Percentiles rank a stretch among this genome's conserved stretches.
Evolutionary conservation across 1,139 yeast species (phyloP).

Genomic region (Diutina neorugosa): DNA sequence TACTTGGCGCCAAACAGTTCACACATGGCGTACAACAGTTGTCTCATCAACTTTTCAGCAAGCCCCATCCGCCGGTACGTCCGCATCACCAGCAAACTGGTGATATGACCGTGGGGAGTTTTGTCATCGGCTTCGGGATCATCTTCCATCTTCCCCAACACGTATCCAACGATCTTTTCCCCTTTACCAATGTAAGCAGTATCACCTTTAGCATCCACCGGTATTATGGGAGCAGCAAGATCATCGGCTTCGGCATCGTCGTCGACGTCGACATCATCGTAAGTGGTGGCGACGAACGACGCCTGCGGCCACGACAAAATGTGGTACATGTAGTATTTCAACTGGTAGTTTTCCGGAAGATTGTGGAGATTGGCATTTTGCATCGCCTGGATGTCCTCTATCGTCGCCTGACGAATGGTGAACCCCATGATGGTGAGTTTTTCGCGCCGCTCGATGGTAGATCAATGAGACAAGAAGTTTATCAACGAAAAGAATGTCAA

Average conservation of each 20-base stretch:
- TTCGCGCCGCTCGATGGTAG: neutral
- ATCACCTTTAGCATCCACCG: conserved; percentile 37
- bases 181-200: conserved; percentile 47
- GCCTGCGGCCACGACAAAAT: conserved; percentile 96
- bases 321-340: conserved; percentile 91
- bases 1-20: conserved; percentile 76
- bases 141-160: conserved; percentile 92
- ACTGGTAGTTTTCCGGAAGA: conserved; percentile 86
- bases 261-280: conserved; percentile 26
- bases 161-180: conserved; percentile 88
- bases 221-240: conserved; percentile 11
- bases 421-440: conserved; percentile 48
- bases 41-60: conserved; percentile 89
- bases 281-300: conserved; percentile 87
- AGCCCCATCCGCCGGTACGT: conserved; percentile 91
- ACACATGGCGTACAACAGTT: conserved; percentile 63
- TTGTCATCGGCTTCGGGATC: conserved; percentile 66
- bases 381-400: conserved; percentile 84
- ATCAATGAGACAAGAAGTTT: neutral
- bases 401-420: conserved; percentile 80
- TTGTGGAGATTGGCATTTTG: conserved; percentile 91
- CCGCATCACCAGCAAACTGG: conserved; percentile 90
- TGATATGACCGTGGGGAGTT: conserved; percentile 86
- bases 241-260: conserved; percentile 17
- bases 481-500: no score